Evolutionary conservation across 306 rosid genomes (phyloP), one percentile per base, ranked within the genome.

Genomic region (cucumber (Cucumis sativus)): DNA sequence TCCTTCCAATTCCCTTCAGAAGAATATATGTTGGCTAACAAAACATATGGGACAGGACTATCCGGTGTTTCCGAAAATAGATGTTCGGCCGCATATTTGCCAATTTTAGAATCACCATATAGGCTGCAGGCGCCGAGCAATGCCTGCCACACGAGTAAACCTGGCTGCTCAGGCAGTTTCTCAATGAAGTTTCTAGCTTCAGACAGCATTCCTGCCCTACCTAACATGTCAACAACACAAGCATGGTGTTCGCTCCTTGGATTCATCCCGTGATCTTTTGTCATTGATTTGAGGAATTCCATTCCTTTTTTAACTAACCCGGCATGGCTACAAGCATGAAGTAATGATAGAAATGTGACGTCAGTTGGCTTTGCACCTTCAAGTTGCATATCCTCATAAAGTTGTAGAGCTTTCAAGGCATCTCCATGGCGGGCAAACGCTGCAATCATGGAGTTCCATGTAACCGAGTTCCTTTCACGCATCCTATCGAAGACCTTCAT

Each of bases 371-470:
- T 76, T 62, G 84, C 60, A 39, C 89, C 88, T 81, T 89, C 87
- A 66, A 33, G 13, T 79, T 82, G 80, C 98, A 94, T 90, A 64
- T 84, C 80, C 82, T 90, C 87, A 30, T 90, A 90, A 78, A 88
- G 75, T 67, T 80, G 80, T 72, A 94, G 86, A 33, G 97, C 96
- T 79, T 66, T 88, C 54, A 43, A 76, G 82, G 87, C 91, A 79
- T 91, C 87, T 65, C 98, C 98, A 43, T 94, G 92, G 70, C 95
- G 95, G 16, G 97, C 95, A 78, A 86, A 89, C 52, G 96, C 93
- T 41, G 97, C 94, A 68, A 94, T 94, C 86, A 90, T 79, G 45
- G 98, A 91, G 80, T 94, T 94, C 96, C 98, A 91, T 8, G 97
- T 87, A 67, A 94, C 75, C 2, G 88, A 79, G 84, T 89, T 91